Percentiles rank a stretch among this genome's conserved stretches.
Evolutionary conservation across 1,284 basidiomycete genomes (phyloP).

Genomic region (Erythrobasidium hasegawianum): DNA sequence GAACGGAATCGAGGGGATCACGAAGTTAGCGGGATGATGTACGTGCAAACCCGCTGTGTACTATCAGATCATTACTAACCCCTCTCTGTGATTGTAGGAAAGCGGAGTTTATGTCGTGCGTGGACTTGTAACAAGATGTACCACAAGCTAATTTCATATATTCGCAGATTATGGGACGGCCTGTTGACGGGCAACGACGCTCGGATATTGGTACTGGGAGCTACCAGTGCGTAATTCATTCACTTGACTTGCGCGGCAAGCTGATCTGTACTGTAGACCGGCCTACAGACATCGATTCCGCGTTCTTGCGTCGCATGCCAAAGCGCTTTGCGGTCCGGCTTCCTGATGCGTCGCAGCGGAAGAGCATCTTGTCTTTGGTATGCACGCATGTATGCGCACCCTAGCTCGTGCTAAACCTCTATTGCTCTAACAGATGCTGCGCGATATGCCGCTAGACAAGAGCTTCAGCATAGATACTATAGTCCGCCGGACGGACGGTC

Average conservation of each 20-base stretch:
- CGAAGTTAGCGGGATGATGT: constrained; percentile 96
- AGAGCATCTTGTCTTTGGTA: constrained; percentile 81
- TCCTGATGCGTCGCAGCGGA: constrained; percentile 74
- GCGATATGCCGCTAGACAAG: constrained; percentile 66
- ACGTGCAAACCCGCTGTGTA: no score
- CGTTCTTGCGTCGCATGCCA: constrained; percentile 64
- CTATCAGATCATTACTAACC: no score
- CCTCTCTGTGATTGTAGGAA: no score
- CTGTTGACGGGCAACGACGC: constrained; percentile 66
- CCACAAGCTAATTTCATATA: no score
- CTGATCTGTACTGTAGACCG: constrained; percentile 92
- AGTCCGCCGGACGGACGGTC: constrained; percentile 68
- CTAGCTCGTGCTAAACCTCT: background rate
- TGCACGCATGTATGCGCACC: constrained; percentile 42
- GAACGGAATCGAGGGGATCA: constrained; percentile 84
- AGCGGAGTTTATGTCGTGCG: constrained; percentile 98
- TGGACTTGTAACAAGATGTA: no score
- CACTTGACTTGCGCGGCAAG: constrained; percentile 72
- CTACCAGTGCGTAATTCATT: constrained; percentile 25
- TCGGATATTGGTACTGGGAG: constrained; percentile 88
- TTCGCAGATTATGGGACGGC: constrained; percentile 93
- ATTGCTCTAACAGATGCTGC: constrained; percentile 66
- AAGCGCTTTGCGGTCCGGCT: constrained; percentile 90
- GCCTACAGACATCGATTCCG: constrained; percentile 90
- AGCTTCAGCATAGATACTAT: constrained; percentile 65